Conservation (phyloP, 805 yeast genomes). For the Lipomyces kockii region DNA sequence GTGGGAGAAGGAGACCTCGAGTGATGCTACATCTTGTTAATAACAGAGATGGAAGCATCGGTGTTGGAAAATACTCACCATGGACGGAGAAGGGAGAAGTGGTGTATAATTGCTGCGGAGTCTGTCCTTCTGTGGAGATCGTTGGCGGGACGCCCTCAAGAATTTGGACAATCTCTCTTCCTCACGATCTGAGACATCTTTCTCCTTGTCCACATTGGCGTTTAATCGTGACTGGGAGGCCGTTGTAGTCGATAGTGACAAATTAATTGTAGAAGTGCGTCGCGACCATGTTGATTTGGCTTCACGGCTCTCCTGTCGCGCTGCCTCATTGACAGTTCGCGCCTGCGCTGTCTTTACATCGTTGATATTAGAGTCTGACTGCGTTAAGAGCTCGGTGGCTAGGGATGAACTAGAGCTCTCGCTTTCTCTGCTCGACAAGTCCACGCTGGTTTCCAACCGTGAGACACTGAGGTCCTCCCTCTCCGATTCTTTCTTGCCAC, state of each 20-base stretch:
- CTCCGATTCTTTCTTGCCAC: background rate
- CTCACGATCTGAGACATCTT: slow-evolving; percentile 14
- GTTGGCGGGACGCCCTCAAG: slow-evolving; percentile 13
- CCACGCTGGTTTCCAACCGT: background rate
- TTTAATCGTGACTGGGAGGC: background rate
- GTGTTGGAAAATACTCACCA: slow-evolving; percentile 9
- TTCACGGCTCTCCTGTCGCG: background rate
- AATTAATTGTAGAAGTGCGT: background rate
- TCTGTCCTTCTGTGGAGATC: slow-evolving; percentile 1
- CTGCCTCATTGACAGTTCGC: background rate
- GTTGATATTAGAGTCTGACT: background rate
- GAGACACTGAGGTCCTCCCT: background rate
- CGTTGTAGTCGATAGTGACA: background rate
- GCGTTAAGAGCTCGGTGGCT: background rate
- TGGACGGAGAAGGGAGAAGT: slow-evolving; percentile 22
- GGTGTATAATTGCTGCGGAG: slow-evolving; percentile 12
- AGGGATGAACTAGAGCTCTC: background rate
- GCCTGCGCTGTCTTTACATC: background rate
- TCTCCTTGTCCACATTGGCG: slow-evolving; percentile 2
- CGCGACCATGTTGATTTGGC: background rate
- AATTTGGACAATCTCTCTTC: slow-evolving; percentile 32
- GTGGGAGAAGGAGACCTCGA: slow-evolving; percentile 14
- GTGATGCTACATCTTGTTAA: background rate
- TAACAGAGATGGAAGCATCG: background rate
- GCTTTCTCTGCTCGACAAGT: background rate